These are phyloP conservation scores for Fusarium vanettenii DNA, from an alignment of 2,329 filamentous ascomycete genomes.

Conservation along the genomic window DNA sequence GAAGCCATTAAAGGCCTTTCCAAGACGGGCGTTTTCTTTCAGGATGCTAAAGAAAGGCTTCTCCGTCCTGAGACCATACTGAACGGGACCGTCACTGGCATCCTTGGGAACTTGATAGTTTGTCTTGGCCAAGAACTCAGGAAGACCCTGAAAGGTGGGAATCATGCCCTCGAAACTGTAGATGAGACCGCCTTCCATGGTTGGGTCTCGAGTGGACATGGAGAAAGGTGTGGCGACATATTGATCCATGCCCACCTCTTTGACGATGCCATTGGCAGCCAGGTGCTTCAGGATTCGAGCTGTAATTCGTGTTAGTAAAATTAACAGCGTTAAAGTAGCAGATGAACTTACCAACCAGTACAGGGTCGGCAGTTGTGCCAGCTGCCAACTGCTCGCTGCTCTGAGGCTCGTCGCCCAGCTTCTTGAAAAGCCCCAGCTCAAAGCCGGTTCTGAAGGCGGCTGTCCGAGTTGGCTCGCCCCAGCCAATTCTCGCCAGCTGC, in stretches of 20 bases:
- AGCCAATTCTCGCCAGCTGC: conserved; percentile 23
- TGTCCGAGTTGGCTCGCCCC: conserved; percentile 28
- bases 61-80: conserved; percentile 31
- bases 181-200: conserved; percentile 21
- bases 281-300: conserved; percentile 21
- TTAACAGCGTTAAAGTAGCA: rapidly evolving
- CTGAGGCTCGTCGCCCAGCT: conserved; percentile 15
- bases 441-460: conserved; percentile 28
- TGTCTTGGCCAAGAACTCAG: conserved; percentile 47
- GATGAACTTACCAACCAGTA: conserved; percentile 10
- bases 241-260: conserved; percentile 11
- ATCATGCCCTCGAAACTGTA: conserved; percentile 34
- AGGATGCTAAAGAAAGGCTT: conserved; percentile 49
- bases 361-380: conserved; percentile 16
- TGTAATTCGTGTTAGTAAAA: background rate
- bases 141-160: conserved; percentile 43
- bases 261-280: conserved; percentile 13
- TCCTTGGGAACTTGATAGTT: conserved; percentile 48
- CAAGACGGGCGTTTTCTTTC: conserved; percentile 42
- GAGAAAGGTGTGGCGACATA: conserved; percentile 13
- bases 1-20: conserved; percentile 48
- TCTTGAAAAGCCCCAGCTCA: conserved; percentile 29
- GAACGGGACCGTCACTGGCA: conserved; percentile 32
- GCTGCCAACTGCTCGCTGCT: conserved; percentile 11
- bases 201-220: conserved; percentile 23